A percentile compares a stretch with the other conserved stretches of the same genome.
phyloP scores from a whole-genome alignment of 345 rosid genomes.

The Eucalyptus victrix region DNA sequence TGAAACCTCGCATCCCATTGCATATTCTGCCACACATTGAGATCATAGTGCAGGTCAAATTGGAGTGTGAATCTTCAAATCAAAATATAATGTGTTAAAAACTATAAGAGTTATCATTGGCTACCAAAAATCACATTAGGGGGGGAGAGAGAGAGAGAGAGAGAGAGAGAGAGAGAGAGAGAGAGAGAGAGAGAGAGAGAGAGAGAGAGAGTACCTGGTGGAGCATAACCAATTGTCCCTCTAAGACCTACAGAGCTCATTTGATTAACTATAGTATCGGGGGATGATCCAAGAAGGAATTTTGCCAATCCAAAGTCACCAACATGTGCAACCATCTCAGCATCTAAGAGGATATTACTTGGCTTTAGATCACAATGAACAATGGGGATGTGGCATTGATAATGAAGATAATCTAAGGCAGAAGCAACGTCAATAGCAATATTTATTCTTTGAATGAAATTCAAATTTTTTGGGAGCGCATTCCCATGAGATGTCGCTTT shows the following conservation, averaged over 20 bases:
- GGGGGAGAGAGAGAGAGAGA: too few relatives aligned
- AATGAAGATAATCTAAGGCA: background rate
- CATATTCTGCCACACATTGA: background rate
- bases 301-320: background rate
- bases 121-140: too few relatives aligned
- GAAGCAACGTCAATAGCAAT: background rate
- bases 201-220: background rate
- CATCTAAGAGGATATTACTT: background rate
- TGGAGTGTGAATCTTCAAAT: background rate
- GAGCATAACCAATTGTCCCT: background rate
- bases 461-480: too few relatives aligned
- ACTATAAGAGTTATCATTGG: too few relatives aligned
- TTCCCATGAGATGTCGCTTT: background rate
- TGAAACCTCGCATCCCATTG: background rate
- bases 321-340: fast-evolving
- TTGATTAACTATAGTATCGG: background rate
- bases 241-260: background rate
- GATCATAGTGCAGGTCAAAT: background rate
- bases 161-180: too few relatives aligned
- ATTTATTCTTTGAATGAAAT: background rate
- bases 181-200: too few relatives aligned
- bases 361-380: background rate
- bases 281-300: background rate
- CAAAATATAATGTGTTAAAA: fast-evolving
- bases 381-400: background rate